Evolutionary conservation across 495 filamentous ascomycete genomes (phyloP), one percentile per base, ranked within the genome.

Genomic region (Aspergillus kassunensis): DNA sequence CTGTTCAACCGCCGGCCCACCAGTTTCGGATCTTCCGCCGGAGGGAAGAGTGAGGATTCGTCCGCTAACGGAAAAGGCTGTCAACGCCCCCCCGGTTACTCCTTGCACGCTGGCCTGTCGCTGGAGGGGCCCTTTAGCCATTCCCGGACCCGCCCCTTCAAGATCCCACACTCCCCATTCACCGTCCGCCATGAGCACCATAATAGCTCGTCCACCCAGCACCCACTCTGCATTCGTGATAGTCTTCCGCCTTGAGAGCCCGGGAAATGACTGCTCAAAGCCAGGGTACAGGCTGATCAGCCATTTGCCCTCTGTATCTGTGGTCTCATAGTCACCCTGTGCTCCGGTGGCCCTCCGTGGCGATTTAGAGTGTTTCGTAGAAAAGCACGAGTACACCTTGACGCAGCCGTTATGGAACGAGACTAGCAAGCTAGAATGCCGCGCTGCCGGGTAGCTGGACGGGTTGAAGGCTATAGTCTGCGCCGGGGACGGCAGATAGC

Each of bases 91-190:
- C 13, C 84, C 84, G 43, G 78, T 77, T 13, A 85, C 78, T n/a
- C 83, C 81, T 50, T 81, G 74, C 3, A 75, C 56, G 45, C 66
- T 72, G 6, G 70, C 54, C 57, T 81, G 82, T 40, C 80, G 80
- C 44, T 85, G 78, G 27, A 88, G 67, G 56, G 73, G 63, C 62
- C 69, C 76, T 39, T 77, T 72, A 6, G 65, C 71, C 52, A 61
- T 71, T 62, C 63, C 74, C 4, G 74, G 85, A 53, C 81, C 80
- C 33, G 81, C 77, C 1, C 85, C 83, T 59, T 89, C 83, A 25
- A 91, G 74, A 68, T 95, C 89, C 91, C 92, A 97, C 23, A 97
- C 82, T 4, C 89, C 91, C 91, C 91, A 97, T 71, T 95, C 86
- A 0, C 90, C 92, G 65, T 96, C 90, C 5, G 79, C 80, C 11